Percentiles rank a stretch among this genome's conserved stretches.
phyloP scores from a whole-genome alignment of 306 rosid species.

The Trifolium subterraneum region DNA sequence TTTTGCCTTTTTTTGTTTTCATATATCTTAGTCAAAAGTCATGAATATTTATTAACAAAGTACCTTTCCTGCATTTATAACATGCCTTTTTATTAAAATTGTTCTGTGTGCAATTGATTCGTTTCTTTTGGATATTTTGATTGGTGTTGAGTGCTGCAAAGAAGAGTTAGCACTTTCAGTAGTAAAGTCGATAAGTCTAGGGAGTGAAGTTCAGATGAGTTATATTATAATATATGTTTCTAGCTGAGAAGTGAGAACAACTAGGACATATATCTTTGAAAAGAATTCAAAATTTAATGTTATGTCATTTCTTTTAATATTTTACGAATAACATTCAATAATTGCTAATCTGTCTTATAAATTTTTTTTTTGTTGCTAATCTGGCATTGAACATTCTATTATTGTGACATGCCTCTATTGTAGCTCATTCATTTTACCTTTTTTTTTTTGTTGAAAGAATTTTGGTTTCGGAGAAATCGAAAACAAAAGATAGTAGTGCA shows the following conservation, averaged over 20 bases:
- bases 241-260: constrained; percentile 13
- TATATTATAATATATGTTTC: too few species aligned
- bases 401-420: not conserved
- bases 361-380: too few species aligned
- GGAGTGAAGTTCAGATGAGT: not conserved
- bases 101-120: not conserved
- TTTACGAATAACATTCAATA: not conserved
- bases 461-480: not conserved
- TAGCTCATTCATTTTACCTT: constrained; percentile 36
- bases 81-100: constrained; percentile 13
- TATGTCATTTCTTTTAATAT: constrained; percentile 20
- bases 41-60: not conserved
- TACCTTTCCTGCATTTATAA: constrained; percentile 12
- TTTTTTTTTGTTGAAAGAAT: not conserved
- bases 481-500: not conserved
- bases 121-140: not conserved
- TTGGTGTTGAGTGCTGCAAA: constrained; percentile 4
- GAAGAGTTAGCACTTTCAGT: constrained; percentile 3
- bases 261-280: not conserved
- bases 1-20: not conserved
- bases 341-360: constrained; percentile 11
- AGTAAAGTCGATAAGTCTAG: not conserved
- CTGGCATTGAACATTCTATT: not conserved
- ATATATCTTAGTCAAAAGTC: constrained; percentile 17
- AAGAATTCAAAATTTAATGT: constrained; percentile 6